Conservation (phyloP, 2,329 filamentous ascomycete genomes). For the Lasiodiplodia hormozganensis region DNA sequence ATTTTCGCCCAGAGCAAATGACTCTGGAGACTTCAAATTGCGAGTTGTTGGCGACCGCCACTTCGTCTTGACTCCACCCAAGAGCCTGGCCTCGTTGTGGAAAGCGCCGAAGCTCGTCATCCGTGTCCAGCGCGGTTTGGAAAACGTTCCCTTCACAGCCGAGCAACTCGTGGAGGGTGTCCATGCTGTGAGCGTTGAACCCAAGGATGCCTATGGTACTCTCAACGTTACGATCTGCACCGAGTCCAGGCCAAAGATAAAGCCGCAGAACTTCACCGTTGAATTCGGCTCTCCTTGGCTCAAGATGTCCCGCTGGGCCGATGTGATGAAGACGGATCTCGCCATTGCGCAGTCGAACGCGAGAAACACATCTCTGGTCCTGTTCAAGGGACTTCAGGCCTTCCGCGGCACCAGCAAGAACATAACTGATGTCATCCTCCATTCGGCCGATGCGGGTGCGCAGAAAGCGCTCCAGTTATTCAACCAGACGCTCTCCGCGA, state of each 20-base stretch:
- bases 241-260: constrained; percentile 43
- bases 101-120: constrained; percentile 58
- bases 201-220: constrained; percentile 56
- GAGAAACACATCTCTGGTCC: constrained; percentile 34
- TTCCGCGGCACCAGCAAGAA: constrained; percentile 10
- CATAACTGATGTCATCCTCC: constrained; percentile 14
- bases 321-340: constrained; percentile 33
- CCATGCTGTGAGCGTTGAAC: constrained; percentile 59
- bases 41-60: constrained; percentile 62
- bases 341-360: constrained; percentile 35
- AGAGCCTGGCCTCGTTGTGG: constrained; percentile 49
- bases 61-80: constrained; percentile 59
- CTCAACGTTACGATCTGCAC: constrained; percentile 57
- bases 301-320: constrained; percentile 36
- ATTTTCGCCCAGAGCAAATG: constrained; percentile 33
- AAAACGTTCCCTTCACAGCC: constrained; percentile 48
- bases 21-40: constrained; percentile 57
- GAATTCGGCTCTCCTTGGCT: constrained; percentile 43
- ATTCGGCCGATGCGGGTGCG: not conserved
- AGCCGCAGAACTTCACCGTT: constrained; percentile 38
- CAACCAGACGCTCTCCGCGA: constrained; percentile 9
- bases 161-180: constrained; percentile 53
- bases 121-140: constrained; percentile 53
- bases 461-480: constrained; percentile 23
- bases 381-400: constrained; percentile 26